Evolutionary conservation across 495 filamentous ascomycete genomes (phyloP).

Genomic region (Hyaloscypha bicolor): DNA sequence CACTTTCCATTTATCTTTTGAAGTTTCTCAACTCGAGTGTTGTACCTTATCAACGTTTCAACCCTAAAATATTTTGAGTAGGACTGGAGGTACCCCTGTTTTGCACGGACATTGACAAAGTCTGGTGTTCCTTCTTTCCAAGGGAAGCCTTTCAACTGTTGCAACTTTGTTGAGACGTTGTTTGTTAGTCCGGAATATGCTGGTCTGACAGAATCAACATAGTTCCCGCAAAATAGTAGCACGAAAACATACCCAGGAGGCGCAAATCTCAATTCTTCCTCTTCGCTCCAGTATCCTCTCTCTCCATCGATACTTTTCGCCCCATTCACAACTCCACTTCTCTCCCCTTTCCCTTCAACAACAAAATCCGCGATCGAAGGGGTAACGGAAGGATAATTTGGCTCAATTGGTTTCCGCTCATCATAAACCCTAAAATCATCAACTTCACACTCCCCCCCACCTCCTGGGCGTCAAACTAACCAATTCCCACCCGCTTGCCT

Average conservation of each 20-base stretch:
- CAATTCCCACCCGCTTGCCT: slow-evolving; percentile 62
- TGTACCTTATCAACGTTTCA: slow-evolving; percentile 50
- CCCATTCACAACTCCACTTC: neutral
- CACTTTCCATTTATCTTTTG: slow-evolving; percentile 51
- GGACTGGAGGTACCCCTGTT: slow-evolving; percentile 62
- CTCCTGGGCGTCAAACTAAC: slow-evolving; percentile 37
- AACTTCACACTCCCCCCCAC: neutral
- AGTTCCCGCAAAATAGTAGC: neutral
- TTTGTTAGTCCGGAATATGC: slow-evolving; percentile 65
- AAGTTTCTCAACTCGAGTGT: slow-evolving; percentile 62
- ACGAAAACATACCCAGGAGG: slow-evolving; percentile 44
- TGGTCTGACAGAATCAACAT: slow-evolving; percentile 36
- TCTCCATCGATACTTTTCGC: neutral
- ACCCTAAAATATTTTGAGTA: slow-evolving; percentile 53
- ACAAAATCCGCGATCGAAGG: slow-evolving; percentile 20
- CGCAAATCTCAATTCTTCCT: slow-evolving; percentile 43
- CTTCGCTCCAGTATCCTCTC: slow-evolving; percentile 11
- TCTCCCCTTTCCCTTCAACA: neutral
- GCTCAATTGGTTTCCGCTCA: slow-evolving; percentile 57
- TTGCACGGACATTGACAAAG: slow-evolving; percentile 55
- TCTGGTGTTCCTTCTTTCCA: slow-evolving; percentile 62
- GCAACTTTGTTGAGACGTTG: slow-evolving; percentile 64
- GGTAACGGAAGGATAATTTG: slow-evolving; percentile 53
- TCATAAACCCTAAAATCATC: slow-evolving; percentile 48
- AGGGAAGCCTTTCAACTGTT: slow-evolving; percentile 57